phyloP scores from a whole-genome alignment of 257 asterid species.

The Jacaranda copaia region DNA sequence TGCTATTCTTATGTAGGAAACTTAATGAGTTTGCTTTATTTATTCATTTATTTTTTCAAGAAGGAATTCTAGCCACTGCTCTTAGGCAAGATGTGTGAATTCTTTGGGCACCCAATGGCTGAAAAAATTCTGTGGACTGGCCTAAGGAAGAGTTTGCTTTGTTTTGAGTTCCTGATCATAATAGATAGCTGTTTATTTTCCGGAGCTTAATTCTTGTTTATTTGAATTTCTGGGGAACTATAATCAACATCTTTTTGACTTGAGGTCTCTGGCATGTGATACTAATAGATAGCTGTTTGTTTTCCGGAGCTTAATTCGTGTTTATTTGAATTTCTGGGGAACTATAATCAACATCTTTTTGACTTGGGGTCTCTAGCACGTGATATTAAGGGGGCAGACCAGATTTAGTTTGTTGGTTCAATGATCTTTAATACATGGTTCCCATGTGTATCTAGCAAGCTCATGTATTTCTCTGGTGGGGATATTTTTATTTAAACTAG shows the following conservation, averaged over 20 bases:
- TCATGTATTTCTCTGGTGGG: slow-evolving; percentile 1
- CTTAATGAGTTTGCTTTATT: too few relatives aligned
- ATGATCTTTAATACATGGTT: slow-evolving; percentile 27
- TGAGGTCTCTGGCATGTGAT: slow-evolving; percentile 25
- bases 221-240: background rate
- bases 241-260: slow-evolving; percentile 38
- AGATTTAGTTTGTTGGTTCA: slow-evolving; percentile 32
- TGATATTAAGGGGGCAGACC: slow-evolving; percentile 42
- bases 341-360: slow-evolving; percentile 26
- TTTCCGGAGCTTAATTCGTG: background rate
- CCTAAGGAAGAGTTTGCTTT: background rate
- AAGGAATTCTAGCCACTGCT: background rate
- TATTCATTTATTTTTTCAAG: background rate
- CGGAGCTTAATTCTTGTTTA: background rate
- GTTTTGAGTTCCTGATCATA: background rate
- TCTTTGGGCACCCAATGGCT: background rate
- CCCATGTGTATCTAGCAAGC: slow-evolving; percentile 32
- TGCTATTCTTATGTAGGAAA: background rate
- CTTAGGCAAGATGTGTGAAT: background rate
- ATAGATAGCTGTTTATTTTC: background rate
- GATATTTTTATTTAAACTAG: slow-evolving; percentile 15
- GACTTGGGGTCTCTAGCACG: slow-evolving; percentile 40
- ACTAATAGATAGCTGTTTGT: background rate
- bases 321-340: background rate
- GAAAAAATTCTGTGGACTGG: background rate